Percentiles rank a stretch among this genome's conserved stretches.
Conservation (phyloP, 2,329 filamentous ascomycete species). For the Pyricularia pennisetigena region DNA sequence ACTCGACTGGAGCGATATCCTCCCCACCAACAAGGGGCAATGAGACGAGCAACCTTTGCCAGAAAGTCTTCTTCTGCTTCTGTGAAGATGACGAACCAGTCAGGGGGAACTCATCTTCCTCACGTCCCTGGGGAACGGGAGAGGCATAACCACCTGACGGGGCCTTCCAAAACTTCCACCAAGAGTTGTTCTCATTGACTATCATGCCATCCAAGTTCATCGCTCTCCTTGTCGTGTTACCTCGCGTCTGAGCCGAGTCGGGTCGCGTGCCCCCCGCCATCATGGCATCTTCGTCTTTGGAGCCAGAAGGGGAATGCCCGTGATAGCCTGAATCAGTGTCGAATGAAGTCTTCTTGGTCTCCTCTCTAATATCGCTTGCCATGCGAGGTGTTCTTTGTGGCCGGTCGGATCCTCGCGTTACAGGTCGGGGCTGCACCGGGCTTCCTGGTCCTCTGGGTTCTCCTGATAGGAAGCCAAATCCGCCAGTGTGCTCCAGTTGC, state of each 20-base stretch:
- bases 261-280: background rate
- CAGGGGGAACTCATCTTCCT: slow-evolving; percentile 32
- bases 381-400: slow-evolving; percentile 19
- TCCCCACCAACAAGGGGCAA: slow-evolving; percentile 39
- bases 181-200: slow-evolving; percentile 32
- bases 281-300: background rate
- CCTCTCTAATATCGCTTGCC: slow-evolving; percentile 23
- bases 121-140: slow-evolving; percentile 48
- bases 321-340: slow-evolving; percentile 16
- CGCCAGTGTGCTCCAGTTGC: slow-evolving; percentile 44
- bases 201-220: slow-evolving; percentile 40
- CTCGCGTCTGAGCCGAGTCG: slow-evolving; percentile 20
- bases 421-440: background rate
- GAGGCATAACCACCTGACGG: slow-evolving; percentile 51
- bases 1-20: slow-evolving; percentile 36
- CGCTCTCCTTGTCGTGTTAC: slow-evolving; percentile 43
- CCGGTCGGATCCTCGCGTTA: slow-evolving; percentile 12
- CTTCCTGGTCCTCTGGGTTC: background rate
- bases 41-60: slow-evolving; percentile 36
- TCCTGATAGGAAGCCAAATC: slow-evolving; percentile 25
- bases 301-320: slow-evolving; percentile 11
- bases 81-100: slow-evolving; percentile 5
- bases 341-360: slow-evolving; percentile 21
- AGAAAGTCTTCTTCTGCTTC: slow-evolving; percentile 33
- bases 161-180: slow-evolving; percentile 58